These are phyloP conservation scores for Aureobasidium sp. DNA, from an alignment of 2,329 filamentous ascomycete species.

Conservation along the genomic window DNA sequence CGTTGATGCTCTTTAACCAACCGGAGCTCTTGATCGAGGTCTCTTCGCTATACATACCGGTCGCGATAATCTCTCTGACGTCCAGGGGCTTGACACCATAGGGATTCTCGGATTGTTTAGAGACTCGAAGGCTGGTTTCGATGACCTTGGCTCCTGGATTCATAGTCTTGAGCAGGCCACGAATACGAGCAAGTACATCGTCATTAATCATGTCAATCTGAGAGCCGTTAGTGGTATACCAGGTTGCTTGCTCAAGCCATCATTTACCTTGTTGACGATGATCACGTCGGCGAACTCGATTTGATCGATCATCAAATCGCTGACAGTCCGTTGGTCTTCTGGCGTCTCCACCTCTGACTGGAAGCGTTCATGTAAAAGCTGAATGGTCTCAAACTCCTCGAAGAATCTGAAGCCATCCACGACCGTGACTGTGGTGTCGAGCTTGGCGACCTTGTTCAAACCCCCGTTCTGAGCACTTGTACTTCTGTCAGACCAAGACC, in stretches of 20 bases:
- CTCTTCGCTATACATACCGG: constrained; percentile 55
- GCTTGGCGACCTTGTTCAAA: constrained; percentile 53
- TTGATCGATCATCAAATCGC: constrained; percentile 67
- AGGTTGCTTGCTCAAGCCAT: background rate
- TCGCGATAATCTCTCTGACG: constrained; percentile 55
- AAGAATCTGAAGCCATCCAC: constrained; percentile 66
- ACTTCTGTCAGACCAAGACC: background rate
- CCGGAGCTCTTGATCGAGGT: constrained; percentile 56
- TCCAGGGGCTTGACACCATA: constrained; percentile 27
- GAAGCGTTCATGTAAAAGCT: constrained; percentile 56
- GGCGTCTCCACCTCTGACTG: constrained; percentile 49
- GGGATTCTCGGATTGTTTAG: constrained; percentile 8
- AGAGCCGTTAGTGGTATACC: background rate
- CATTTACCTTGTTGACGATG: constrained; percentile 53
- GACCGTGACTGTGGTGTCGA: constrained; percentile 65
- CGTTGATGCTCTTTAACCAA: constrained; percentile 62
- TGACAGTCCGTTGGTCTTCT: constrained; percentile 65
- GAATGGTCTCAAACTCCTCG: constrained; percentile 60
- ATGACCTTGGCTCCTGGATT: constrained; percentile 60
- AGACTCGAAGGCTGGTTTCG: constrained; percentile 35
- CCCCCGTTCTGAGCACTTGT: constrained; percentile 49
- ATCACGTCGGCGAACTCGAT: constrained; percentile 71
- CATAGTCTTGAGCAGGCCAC: constrained; percentile 48
- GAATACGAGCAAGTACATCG: constrained; percentile 34
- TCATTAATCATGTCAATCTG: constrained; percentile 48